Evolutionary conservation across 73 alveolate genomes (phyloP), one percentile per base, ranked within the genome.

Genomic region (Blepharisma japonicum): DNA sequence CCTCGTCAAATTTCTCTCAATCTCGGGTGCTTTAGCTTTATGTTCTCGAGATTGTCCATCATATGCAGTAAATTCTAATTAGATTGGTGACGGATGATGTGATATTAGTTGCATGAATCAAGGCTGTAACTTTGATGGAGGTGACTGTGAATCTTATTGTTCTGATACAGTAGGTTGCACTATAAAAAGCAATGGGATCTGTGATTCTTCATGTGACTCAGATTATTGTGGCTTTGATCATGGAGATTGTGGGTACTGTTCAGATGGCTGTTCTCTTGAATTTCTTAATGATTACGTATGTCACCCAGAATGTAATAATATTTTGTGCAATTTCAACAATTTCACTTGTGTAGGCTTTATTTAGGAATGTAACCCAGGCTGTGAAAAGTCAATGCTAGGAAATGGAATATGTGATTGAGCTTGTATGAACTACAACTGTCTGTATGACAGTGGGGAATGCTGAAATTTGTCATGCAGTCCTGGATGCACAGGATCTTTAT

Each of bases 221-320:
- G 46, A 0, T 61, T 8, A 14, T 2, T 61, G 74, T 61, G 74
- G 74, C 2, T 61, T 61, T 25, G 74, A 61, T 39, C 23, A 51
- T 18, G 66, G 66, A 51, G 21, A 51, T 18, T 11, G 21, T 51
- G n/a, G 66, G 0, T 18, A 14, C 66, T 51, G 66, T 4, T 51
- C 66, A 51, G 4, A 51, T 14, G 66, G 66, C 66, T 51, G 66
- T 4, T 1, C 21, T 1, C 4, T 14, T 1, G n/a, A 11, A 51
- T 14, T 51, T 11, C 66, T 51, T 14, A 0, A 11, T 1, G 21
- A 51, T 18, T 14, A 0, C 0, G 21, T 51, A 0, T 51, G 66
- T 18, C 27, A 51, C 66, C 4, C 21, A 18, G 27, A 11, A 11
- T 51, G 66, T 4, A 51, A 51, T 18, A 51, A 11, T 18, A 1